These are phyloP conservation scores for Dactylonectria macrodidyma DNA, from an alignment of 2,329 filamentous ascomycete genomes.

Conservation along the genomic window DNA sequence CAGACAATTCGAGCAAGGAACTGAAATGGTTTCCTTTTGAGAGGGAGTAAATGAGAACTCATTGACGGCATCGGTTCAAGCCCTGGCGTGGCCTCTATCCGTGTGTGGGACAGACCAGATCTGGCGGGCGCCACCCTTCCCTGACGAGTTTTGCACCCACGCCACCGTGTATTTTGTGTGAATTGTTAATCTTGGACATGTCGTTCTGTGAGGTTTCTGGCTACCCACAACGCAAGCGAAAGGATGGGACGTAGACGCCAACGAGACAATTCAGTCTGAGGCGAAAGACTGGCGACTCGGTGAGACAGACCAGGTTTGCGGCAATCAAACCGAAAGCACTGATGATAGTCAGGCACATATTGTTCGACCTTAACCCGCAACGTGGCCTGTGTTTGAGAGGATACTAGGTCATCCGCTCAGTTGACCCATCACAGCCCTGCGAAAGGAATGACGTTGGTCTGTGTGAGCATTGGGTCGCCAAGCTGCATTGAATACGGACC, in stretches of 20 bases:
- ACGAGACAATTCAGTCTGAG: constrained; percentile 6
- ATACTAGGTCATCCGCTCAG: constrained; percentile 22
- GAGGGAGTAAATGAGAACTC: constrained; percentile 28
- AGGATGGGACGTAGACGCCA: constrained; percentile 17
- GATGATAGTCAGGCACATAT: constrained; percentile 18
- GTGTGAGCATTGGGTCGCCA: not conserved
- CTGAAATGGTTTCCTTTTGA: constrained; percentile 14
- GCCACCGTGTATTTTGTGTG: constrained; percentile 37
- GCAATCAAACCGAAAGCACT: constrained; percentile 24
- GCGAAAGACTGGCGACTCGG: constrained; percentile 14
- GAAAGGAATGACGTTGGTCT: constrained; percentile 11
- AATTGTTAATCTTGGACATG: constrained; percentile 33
- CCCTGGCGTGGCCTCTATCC: constrained; percentile 31
- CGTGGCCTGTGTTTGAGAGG: constrained; percentile 3
- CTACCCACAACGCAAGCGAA: constrained; percentile 18
- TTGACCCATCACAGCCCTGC: constrained; percentile 2
- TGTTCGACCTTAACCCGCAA: constrained; percentile 11
- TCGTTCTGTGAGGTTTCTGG: constrained; percentile 2
- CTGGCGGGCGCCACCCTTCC: constrained; percentile 37
- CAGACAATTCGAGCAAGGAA: constrained; percentile 12
- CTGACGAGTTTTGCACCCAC: constrained; percentile 37
- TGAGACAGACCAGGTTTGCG: constrained; percentile 23
- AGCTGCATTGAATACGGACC: constrained; percentile 8
- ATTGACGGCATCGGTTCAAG: constrained; percentile 34
- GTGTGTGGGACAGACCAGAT: constrained; percentile 39